These are phyloP conservation scores for Ramichloridium luteum DNA, from an alignment of 2,329 filamentous ascomycete species.

Conservation along the genomic window DNA sequence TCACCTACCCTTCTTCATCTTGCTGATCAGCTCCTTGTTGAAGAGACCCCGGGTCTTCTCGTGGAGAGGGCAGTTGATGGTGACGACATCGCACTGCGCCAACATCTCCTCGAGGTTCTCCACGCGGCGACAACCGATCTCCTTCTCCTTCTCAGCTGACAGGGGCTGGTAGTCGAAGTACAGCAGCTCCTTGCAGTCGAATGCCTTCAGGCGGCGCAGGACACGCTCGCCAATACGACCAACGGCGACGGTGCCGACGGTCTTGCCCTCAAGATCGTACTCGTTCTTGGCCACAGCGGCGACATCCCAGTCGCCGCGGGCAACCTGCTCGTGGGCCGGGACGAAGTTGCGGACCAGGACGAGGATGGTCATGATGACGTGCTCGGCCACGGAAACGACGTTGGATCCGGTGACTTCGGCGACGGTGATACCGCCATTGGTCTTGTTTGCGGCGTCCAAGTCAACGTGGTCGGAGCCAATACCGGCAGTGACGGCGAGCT, in stretches of 20 bases:
- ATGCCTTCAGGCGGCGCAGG: slow-evolving; percentile 85
- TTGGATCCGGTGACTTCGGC: slow-evolving; percentile 97
- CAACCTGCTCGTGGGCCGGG: slow-evolving; percentile 88
- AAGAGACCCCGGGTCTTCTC: slow-evolving; percentile 94
- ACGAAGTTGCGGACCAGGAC: slow-evolving; percentile 95
- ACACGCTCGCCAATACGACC: slow-evolving; percentile 98
- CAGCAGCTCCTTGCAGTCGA: slow-evolving; percentile 98
- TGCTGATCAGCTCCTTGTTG: slow-evolving; percentile 95
- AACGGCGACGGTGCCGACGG: slow-evolving; percentile 92
- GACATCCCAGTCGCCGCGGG: slow-evolving; percentile 84
- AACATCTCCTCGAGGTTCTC: slow-evolving; percentile 87
- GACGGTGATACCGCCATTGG: slow-evolving; percentile 93
- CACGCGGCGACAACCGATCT: slow-evolving; percentile 89
- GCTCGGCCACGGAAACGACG: slow-evolving; percentile 96
- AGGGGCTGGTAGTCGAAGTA: slow-evolving; percentile 99
- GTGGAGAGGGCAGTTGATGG: slow-evolving; percentile 98
- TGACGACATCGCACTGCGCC: slow-evolving; percentile 88
- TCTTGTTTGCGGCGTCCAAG: slow-evolving; percentile 92
- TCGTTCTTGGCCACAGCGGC: slow-evolving; percentile 95
- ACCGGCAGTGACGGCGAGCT: slow-evolving; percentile 91
- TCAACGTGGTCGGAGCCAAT: slow-evolving; percentile 98
- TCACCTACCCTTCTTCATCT: slow-evolving; percentile 90
- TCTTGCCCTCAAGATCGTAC: slow-evolving; percentile 94
- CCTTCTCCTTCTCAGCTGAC: slow-evolving; percentile 70
- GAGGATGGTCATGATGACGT: slow-evolving; percentile 98